Evolutionary conservation across 192 early-diverging fungal species (phyloP).

Genomic region (Coemansia guatemalensis): DNA sequence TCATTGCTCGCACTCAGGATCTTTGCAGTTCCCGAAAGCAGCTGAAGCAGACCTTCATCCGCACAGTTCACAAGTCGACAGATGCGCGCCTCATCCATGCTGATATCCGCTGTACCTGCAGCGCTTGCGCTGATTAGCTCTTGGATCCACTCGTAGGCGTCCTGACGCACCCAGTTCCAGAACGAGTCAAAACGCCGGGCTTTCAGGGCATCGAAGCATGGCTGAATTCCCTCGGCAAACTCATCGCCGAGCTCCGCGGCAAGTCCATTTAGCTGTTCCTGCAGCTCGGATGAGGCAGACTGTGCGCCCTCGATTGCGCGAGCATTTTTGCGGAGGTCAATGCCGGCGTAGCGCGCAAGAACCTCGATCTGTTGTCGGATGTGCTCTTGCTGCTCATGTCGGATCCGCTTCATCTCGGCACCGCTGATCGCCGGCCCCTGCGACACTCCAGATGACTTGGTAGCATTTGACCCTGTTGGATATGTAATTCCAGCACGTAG

Average conservation of each 20-base stretch:
- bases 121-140: slow-evolving; percentile 57
- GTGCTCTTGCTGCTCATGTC: slow-evolving; percentile 68
- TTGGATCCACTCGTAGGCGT: slow-evolving; percentile 58
- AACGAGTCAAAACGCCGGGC: too few species aligned
- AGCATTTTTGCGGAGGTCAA: slow-evolving; percentile 70
- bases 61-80: too few species aligned
- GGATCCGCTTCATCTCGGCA: slow-evolving; percentile 79
- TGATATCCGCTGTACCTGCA: too few species aligned
- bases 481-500: slow-evolving; percentile 69
- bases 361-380: slow-evolving; percentile 80
- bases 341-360: slow-evolving; percentile 75
- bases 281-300: slow-evolving; percentile 57
- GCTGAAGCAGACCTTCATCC: too few species aligned
- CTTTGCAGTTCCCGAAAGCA: too few species aligned
- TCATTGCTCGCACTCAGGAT: too few species aligned
- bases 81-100: too few species aligned
- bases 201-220: slow-evolving; percentile 76
- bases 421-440: slow-evolving; percentile 73
- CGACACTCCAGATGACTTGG: slow-evolving; percentile 54
- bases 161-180: slow-evolving; percentile 86
- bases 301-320: slow-evolving; percentile 63
- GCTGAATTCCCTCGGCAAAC: slow-evolving; percentile 71
- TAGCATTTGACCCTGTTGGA: slow-evolving; percentile 48
- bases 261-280: slow-evolving; percentile 76
- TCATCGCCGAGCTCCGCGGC: slow-evolving; percentile 79